Evolutionary conservation across 1,284 basidiomycete genomes (phyloP).

Genomic region (Tilletia indica): DNA sequence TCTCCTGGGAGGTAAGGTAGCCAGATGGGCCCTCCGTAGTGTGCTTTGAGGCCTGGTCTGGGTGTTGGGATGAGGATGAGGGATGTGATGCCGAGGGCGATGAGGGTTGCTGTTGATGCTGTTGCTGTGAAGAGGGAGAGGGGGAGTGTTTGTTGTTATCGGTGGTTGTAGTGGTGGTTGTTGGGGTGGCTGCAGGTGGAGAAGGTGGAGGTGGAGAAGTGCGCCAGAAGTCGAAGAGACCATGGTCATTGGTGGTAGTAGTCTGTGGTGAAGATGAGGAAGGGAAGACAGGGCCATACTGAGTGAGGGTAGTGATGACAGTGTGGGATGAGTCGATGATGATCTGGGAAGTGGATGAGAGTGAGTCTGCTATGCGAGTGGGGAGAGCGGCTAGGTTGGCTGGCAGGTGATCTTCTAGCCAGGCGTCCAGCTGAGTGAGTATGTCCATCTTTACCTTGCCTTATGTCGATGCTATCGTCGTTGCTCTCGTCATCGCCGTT

Average conservation of each 20-base stretch:
- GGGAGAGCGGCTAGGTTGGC: conserved; percentile 25
- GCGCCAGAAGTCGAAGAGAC: not conserved
- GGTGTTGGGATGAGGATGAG: not conserved
- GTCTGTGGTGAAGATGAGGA: not conserved
- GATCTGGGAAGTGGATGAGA: not conserved
- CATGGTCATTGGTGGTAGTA: not conserved
- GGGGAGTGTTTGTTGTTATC: not conserved
- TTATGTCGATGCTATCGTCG: not conserved
- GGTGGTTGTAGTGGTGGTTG: not conserved
- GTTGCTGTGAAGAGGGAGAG: not conserved
- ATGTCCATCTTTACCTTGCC: conserved; percentile 33
- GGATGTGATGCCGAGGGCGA: not conserved
- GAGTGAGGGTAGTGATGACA: not conserved
- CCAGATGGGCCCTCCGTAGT: conserved; percentile 7
- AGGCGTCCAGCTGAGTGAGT: conserved; percentile 43
- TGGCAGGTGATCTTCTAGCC: conserved; percentile 41
- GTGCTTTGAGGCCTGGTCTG: not conserved
- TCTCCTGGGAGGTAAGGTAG: conserved; percentile 6
- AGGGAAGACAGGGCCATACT: conserved; percentile 12
- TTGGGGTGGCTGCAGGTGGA: no score
- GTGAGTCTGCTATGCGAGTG: not conserved
- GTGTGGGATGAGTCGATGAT: conserved; percentile 11
- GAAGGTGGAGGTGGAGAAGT: not conserved
- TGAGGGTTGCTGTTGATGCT: not conserved
- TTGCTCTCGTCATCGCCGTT: not conserved